Base-by-base conservation (phyloP, 306 rosid species). In the Cyclanthera cordifolia region DNA sequence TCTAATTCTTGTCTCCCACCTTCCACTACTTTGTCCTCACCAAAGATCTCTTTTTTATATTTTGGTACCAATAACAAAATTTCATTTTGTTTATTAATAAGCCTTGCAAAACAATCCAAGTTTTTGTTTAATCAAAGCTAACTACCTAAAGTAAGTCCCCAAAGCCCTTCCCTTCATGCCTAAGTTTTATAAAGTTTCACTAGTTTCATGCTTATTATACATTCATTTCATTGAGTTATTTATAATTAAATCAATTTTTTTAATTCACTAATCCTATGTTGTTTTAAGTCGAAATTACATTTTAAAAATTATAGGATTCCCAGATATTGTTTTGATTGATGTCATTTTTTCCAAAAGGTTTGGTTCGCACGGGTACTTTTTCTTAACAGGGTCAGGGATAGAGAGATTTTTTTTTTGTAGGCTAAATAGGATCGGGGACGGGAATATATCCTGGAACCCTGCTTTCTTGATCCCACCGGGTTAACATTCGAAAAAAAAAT, bases 1-100 rank as follows among this genome's bases (percentile, higher is more conserved):
- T 61, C 32, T 39, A 61, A 61, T 61, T 30, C 6, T 37, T 34
- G 69, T 61, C 69, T 61, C 30, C 69, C 69, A 61, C 28, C 48
- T 60, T 60, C 67, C 67, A 32, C 67, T 60, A 34, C 67, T 34
- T 34, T 30, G 67, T 60, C 19, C 25, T 60, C 27, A 59, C 47
- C 67, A 34, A 32, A 60, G 27, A 61, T 61, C 5, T 61, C 10
- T 6, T 56, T 27, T 12, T 56, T 56, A 32, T 28, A 12, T 27
- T 56, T 13, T 52, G 19, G 25, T 52, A 20, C 21, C 21, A 10
- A 52, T n/a, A n/a, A 52, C 0, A 8, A 20, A 17, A 1, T 15
- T 15, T 15, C 9, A 24, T 56, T 28, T 34, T 59, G 48, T 4
- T 34, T 59, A 32, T 15, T 54, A 50, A 34, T n/a, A 15, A 56